Percentiles rank a stretch among this genome's conserved stretches.
These are phyloP conservation scores for Linanthus parryae DNA, from an alignment of 148 eudicot species.

Conservation along the genomic window DNA sequence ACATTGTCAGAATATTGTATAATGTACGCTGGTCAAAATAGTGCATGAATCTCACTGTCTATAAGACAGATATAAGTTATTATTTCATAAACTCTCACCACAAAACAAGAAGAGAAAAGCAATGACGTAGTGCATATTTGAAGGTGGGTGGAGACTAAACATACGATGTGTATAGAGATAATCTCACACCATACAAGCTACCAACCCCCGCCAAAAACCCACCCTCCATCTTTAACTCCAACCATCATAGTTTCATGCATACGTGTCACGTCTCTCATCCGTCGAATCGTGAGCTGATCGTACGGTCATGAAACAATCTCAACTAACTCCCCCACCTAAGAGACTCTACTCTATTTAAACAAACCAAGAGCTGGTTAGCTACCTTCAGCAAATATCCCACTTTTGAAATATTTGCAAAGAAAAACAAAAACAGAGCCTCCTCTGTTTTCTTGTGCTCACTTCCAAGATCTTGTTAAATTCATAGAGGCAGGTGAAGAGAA, in stretches of 20 bases:
- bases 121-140: too few relatives aligned
- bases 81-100: too few relatives aligned
- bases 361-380: slow-evolving; percentile 3
- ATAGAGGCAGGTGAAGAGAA: not conserved
- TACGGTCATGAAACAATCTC: slow-evolving; percentile 12
- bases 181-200: slow-evolving; percentile 12
- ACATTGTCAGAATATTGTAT: too few relatives aligned
- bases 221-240: not conserved
- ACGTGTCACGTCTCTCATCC: slow-evolving; percentile 7
- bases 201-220: slow-evolving; percentile 8
- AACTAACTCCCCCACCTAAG: slow-evolving; percentile 25
- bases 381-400: slow-evolving; percentile 10
- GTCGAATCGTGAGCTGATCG: slow-evolving; percentile 1
- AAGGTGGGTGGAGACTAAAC: too few relatives aligned
- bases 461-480: too few relatives aligned
- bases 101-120: too few relatives aligned
- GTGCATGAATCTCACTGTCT: too few relatives aligned
- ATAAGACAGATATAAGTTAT: too few relatives aligned
- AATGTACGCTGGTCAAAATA: too few relatives aligned
- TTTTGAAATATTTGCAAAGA: not conserved
- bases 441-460: not conserved
- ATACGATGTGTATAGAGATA: too few relatives aligned
- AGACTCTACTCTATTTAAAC: slow-evolving; percentile 19
- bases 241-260: too few relatives aligned
- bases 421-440: not conserved